Conservation (phyloP, 345 rosid species). For the Geranium rotundifolium region DNA sequence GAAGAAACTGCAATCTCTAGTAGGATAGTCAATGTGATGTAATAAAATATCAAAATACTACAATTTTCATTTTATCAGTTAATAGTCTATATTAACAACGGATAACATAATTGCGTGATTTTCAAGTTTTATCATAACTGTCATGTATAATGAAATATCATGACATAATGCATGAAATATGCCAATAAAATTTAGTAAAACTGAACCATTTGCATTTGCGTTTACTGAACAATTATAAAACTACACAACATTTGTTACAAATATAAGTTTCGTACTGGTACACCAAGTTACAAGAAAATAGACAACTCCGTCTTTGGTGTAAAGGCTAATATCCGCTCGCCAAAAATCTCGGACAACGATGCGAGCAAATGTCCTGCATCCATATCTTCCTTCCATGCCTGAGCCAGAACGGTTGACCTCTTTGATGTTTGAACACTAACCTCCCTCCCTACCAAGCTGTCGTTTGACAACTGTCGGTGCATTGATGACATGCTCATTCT, state of each 20-base stretch:
- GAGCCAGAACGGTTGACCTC: slow-evolving; percentile 33
- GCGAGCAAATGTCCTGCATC: slow-evolving; percentile 46
- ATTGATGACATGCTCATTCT: slow-evolving; percentile 16
- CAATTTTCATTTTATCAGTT: too few relatives aligned
- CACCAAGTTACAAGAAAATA: slow-evolving; percentile 38
- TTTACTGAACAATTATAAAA: too few relatives aligned
- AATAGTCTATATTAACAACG: too few relatives aligned
- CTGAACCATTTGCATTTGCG: too few relatives aligned
- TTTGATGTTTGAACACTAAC: slow-evolving; percentile 12
- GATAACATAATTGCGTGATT: too few relatives aligned
- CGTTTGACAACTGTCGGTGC: slow-evolving; percentile 26
- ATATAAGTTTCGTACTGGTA: too few relatives aligned
- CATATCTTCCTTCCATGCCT: slow-evolving; percentile 55
- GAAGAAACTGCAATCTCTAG: too few relatives aligned
- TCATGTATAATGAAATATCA: background rate
- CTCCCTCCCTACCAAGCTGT: slow-evolving; percentile 28
- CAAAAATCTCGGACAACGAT: slow-evolving; percentile 48
- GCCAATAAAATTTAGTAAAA: too few relatives aligned
- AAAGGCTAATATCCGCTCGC: slow-evolving; percentile 59
- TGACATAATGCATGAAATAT: too few relatives aligned
- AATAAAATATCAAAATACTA: too few relatives aligned
- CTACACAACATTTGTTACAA: background rate
- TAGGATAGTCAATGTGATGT: too few relatives aligned
- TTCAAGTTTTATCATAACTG: too few relatives aligned
- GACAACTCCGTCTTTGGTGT: slow-evolving; percentile 52